A percentile compares a stretch with the other conserved stretches of the same genome.
phyloP scores from a whole-genome alignment of 2,329 filamentous ascomycete genomes.

The Basipetospora chlamydospora region DNA sequence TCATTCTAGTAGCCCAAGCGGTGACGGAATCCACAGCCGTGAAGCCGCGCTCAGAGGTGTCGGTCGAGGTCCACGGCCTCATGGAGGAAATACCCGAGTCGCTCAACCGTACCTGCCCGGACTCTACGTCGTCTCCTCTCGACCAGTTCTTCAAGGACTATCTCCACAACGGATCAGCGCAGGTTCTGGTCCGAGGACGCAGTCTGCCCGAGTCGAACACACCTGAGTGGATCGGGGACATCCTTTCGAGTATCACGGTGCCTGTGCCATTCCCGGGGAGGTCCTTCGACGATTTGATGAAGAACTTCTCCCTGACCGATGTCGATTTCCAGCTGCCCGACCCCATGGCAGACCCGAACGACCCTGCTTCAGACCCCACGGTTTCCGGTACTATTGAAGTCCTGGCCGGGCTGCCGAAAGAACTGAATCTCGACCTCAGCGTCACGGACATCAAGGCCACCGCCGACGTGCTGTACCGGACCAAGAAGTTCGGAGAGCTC shows the following conservation, averaged over 20 bases:
- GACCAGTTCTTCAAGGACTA: constrained; percentile 71
- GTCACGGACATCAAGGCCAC: constrained; percentile 63
- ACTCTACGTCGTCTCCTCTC: constrained; percentile 65
- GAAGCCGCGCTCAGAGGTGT: constrained; percentile 51
- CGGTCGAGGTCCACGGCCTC: constrained; percentile 54
- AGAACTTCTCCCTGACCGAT: constrained; percentile 73
- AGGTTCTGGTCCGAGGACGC: constrained; percentile 71
- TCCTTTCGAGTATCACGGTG: constrained; percentile 69
- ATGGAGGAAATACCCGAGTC: constrained; percentile 60
- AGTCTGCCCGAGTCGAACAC: constrained; percentile 50
- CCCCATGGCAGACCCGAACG: constrained; percentile 59
- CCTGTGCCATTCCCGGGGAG: constrained; percentile 74
- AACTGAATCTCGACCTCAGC: constrained; percentile 74
- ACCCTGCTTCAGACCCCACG: constrained; percentile 57
- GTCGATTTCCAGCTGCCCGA: constrained; percentile 78
- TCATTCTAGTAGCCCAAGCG: constrained; percentile 67
- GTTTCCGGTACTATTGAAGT: constrained; percentile 76
- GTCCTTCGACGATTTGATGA: constrained; percentile 62
- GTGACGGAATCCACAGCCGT: constrained; percentile 53
- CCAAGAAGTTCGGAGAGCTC: constrained; percentile 64
- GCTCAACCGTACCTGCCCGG: constrained; percentile 60
- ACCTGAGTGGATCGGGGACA: constrained; percentile 67
- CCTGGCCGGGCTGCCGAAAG: constrained; percentile 61
- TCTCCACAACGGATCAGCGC: constrained; percentile 64
- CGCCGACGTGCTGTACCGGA: constrained; percentile 68